Percentiles rank a stretch among this genome's conserved stretches.
phyloP scores from a whole-genome alignment of 202 grass and related monocot genomes.

The Schoenoplectus tabernaemontani region DNA sequence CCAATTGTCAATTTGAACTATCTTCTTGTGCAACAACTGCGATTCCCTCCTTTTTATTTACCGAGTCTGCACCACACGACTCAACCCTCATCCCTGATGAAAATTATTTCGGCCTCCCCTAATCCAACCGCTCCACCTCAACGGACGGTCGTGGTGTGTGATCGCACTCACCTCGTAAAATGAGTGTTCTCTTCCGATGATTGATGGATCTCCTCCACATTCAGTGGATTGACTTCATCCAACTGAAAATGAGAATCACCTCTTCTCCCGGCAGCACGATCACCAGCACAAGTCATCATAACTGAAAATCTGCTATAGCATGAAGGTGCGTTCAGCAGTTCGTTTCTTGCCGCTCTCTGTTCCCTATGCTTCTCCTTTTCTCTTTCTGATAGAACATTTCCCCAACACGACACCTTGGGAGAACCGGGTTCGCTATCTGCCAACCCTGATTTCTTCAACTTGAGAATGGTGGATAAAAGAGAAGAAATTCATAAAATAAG shows the following conservation, averaged over 20 bases:
- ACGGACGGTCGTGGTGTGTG: too few relatives aligned
- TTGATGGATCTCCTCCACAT: not conserved
- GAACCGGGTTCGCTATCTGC: conserved; percentile 57
- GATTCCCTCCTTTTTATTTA: not conserved
- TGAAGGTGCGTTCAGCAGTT: conserved; percentile 13
- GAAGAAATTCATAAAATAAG: too few relatives aligned
- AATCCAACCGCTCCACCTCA: conserved; percentile 15
- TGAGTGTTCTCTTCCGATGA: not conserved
- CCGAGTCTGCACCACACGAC: conserved; percentile 39
- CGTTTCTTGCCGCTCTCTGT: not conserved
- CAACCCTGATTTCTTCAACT: conserved; percentile 9
- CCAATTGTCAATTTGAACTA: not conserved
- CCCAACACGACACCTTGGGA: conserved; percentile 86
- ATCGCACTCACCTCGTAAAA: too few relatives aligned
- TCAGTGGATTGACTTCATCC: not conserved
- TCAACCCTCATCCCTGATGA: conserved; percentile 44
- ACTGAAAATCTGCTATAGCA: conserved; percentile 10
- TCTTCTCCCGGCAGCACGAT: not conserved
- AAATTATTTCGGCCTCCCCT: conserved; percentile 34
- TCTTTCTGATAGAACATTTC: conserved; percentile 62
- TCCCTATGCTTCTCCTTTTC: conserved; percentile 31
- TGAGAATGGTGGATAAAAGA: too few relatives aligned
- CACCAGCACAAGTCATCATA: conserved; percentile 34
- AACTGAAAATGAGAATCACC: not conserved
- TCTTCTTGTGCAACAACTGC: not conserved